Evolutionary conservation across 345 rosid species (phyloP).

Genomic region (Pseudoturritis turrita): DNA sequence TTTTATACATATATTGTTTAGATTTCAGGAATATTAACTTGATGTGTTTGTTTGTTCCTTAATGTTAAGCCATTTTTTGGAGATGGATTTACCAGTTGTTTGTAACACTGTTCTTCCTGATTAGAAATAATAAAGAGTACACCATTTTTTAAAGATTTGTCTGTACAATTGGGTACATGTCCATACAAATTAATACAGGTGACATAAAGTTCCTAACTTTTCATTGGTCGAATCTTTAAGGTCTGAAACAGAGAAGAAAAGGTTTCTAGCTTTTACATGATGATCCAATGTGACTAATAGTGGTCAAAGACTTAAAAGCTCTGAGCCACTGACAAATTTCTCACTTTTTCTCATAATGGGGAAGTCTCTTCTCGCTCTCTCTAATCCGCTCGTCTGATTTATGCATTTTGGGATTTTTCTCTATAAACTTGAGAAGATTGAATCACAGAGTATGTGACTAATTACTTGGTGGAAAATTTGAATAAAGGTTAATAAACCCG

Average conservation of each 20-base stretch:
- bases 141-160: neutral
- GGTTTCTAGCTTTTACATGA: neutral
- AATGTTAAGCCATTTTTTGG: neutral
- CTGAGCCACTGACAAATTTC: neutral
- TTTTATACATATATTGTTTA: neutral
- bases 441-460: neutral
- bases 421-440: neutral
- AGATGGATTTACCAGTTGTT: neutral
- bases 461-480: neutral
- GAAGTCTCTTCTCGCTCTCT: no score
- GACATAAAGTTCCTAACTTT: neutral
- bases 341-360: neutral
- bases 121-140: neutral
- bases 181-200: neutral
- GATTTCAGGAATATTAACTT: constrained; percentile 17
- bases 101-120: neutral
- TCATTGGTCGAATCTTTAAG: neutral
- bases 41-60: constrained; percentile 16
- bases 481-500: neutral
- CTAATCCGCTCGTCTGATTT: neutral
- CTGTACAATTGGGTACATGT: neutral
- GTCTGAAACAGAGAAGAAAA: neutral
- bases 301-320: neutral
- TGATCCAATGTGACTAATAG: neutral
- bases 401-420: neutral